These are phyloP conservation scores for Pyrus pyrifolia DNA, from an alignment of 306 rosid species.

Conservation along the genomic window DNA sequence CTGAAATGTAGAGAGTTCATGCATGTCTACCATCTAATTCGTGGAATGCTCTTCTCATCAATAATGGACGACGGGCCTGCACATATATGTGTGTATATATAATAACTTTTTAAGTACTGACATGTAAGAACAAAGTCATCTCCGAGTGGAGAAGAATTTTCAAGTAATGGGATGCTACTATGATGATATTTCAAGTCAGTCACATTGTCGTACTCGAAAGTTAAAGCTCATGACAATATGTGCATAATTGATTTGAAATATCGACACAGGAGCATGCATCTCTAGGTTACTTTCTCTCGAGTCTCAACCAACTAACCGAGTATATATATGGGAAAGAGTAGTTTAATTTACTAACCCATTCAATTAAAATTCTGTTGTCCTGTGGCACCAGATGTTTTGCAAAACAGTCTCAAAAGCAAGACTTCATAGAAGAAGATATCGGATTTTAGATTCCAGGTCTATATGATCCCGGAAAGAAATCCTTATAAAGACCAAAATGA, in stretches of 20 bases:
- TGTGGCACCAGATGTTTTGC: conserved; percentile 8
- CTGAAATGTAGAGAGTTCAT: conserved; percentile 6
- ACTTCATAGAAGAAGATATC: conserved; percentile 17
- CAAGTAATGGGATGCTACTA: too few relatives aligned
- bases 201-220: too few relatives aligned
- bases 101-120: neutral
- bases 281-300: too few relatives aligned
- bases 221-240: neutral
- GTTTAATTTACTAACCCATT: conserved; percentile 12
- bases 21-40: conserved; percentile 12
- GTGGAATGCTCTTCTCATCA: conserved; percentile 15
- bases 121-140: neutral
- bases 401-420: conserved; percentile 25
- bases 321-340: neutral
- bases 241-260: neutral
- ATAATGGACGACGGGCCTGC: conserved; percentile 24
- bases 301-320: too few relatives aligned
- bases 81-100: too few relatives aligned
- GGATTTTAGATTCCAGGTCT: conserved; percentile 13
- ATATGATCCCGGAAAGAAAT: neutral
- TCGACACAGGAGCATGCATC: neutral
- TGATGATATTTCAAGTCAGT: too few relatives aligned
- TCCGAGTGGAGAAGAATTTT: too few relatives aligned
- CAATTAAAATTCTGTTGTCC: conserved; percentile 8
- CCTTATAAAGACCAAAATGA: conserved; percentile 8